Evolutionary conservation across 2,329 filamentous ascomycete species (phyloP).

Genomic region (Trichophyton mentagrophytes): DNA sequence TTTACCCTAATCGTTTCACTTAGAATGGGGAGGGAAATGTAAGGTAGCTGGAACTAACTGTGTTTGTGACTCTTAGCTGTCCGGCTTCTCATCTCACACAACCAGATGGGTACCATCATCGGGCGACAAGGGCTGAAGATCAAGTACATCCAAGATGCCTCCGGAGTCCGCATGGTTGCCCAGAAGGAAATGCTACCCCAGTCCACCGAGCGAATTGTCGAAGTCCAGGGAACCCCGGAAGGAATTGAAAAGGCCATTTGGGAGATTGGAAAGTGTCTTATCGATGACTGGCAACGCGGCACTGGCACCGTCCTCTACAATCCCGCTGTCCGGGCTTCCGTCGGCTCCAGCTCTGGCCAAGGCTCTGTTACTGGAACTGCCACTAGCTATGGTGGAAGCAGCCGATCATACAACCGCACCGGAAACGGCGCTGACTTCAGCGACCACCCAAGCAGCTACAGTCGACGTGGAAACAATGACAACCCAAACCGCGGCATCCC

Average conservation of each 20-base stretch:
- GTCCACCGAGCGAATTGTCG: slow-evolving; percentile 94
- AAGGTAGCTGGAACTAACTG: slow-evolving; percentile 6
- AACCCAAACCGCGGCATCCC: slow-evolving; percentile 67
- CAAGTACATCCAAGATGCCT: slow-evolving; percentile 96
- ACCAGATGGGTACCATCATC: slow-evolving; percentile 99
- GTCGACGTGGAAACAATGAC: slow-evolving; percentile 73
- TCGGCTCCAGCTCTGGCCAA: slow-evolving; percentile 43
- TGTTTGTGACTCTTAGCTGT: slow-evolving; percentile 50
- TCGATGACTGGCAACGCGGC: slow-evolving; percentile 95
- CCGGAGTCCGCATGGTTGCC: slow-evolving; percentile 95
- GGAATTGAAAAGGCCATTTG: slow-evolving; percentile 92
- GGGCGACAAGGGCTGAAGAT: slow-evolving; percentile 94
- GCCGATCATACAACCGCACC: slow-evolving; percentile 74
- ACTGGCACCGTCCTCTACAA: slow-evolving; percentile 97
- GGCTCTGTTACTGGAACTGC: slow-evolving; percentile 32
- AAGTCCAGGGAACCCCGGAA: slow-evolving; percentile 87
- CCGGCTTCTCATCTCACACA: slow-evolving; percentile 96
- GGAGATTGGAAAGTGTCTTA: slow-evolving; percentile 97
- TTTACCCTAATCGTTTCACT: neutral
- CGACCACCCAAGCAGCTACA: slow-evolving; percentile 59
- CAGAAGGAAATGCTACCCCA: slow-evolving; percentile 99
- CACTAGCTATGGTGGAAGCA: slow-evolving; percentile 41
- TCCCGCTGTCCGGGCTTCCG: slow-evolving; percentile 76
- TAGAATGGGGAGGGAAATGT: neutral
- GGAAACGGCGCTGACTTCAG: slow-evolving; percentile 97